A percentile compares a stretch with the other conserved stretches of the same genome.
phyloP scores from a whole-genome alignment of 306 rosid species.

The Spatholobus suberectus region DNA sequence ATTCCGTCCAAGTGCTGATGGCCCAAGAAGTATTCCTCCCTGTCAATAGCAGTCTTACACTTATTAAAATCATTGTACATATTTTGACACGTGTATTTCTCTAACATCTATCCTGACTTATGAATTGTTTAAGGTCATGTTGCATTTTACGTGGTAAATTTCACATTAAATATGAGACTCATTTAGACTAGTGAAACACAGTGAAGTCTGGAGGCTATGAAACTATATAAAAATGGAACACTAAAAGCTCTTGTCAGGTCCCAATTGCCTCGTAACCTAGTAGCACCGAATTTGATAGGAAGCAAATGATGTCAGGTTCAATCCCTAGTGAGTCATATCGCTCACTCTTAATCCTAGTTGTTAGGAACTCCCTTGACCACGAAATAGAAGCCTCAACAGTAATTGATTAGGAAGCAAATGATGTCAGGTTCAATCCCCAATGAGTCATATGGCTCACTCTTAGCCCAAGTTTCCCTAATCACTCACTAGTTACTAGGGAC shows the following conservation, averaged over 20 bases:
- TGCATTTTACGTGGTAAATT: background rate
- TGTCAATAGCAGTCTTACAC: slow-evolving; percentile 39
- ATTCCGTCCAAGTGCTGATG: slow-evolving; percentile 84
- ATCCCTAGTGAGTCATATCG: background rate
- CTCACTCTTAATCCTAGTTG: background rate
- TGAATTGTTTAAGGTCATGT: background rate
- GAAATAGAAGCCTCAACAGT: too few relatives aligned
- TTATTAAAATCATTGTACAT: slow-evolving; percentile 19
- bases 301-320: background rate
- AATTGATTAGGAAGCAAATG: background rate
- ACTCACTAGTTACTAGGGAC: background rate
- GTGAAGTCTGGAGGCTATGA: background rate
- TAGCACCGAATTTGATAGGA: background rate
- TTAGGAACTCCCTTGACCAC: background rate
- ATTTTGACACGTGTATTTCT: background rate
- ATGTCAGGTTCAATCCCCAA: background rate
- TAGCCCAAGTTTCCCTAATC: too few relatives aligned
- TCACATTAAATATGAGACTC: background rate
- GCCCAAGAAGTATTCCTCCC: slow-evolving; percentile 93
- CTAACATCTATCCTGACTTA: background rate
- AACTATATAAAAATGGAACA: background rate
- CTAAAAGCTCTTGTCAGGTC: slow-evolving; percentile 8
- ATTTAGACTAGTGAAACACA: background rate
- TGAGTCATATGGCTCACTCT: background rate
- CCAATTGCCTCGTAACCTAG: background rate